Conservation (phyloP, 768 basidiomycete species). For the Calocera cornea region DNA sequence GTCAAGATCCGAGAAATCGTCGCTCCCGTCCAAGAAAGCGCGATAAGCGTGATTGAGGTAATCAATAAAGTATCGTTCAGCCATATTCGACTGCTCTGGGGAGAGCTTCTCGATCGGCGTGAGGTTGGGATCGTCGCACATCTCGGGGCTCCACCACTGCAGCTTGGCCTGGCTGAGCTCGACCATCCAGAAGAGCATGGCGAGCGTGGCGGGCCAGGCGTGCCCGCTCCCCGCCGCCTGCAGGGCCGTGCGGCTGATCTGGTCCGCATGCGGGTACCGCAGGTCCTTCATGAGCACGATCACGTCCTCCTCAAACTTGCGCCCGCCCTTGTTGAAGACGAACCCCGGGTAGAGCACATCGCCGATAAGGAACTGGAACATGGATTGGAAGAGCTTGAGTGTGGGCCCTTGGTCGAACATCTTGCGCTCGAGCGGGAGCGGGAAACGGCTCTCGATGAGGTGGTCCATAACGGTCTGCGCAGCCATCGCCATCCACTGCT, state of each 20-base stretch:
- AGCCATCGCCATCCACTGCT: slow-evolving; percentile 58
- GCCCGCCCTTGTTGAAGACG: slow-evolving; percentile 36
- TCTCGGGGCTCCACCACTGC: slow-evolving; percentile 22
- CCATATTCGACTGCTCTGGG: slow-evolving; percentile 12
- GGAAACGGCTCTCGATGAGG: slow-evolving; percentile 28
- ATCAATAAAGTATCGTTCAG: slow-evolving; percentile 15
- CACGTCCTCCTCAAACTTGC: slow-evolving; percentile 71
- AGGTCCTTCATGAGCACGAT: slow-evolving; percentile 57
- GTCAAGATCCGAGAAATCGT: slow-evolving; percentile 62
- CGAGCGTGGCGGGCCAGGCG: slow-evolving; percentile 82
- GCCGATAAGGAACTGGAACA: slow-evolving; percentile 65
- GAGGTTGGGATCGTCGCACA: slow-evolving; percentile 23
- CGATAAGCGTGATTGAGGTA: slow-evolving; percentile 31
- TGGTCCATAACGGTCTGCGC: slow-evolving; percentile 60
- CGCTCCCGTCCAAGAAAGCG: slow-evolving; percentile 60
- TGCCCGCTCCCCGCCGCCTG: slow-evolving; percentile 79
- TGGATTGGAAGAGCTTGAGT: slow-evolving; percentile 69
- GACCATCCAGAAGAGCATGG: slow-evolving; percentile 85
- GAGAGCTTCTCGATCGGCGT: slow-evolving; percentile 7
- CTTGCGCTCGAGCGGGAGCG: slow-evolving; percentile 37
- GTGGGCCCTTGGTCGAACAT: slow-evolving; percentile 64
- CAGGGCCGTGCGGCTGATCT: slow-evolving; percentile 74
- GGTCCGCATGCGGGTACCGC: slow-evolving; percentile 66
- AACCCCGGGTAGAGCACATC: slow-evolving; percentile 53
- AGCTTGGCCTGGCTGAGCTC: slow-evolving; percentile 59